Base-by-base conservation (phyloP, 768 basidiomycete genomes). In the Candolleomyces aberdarensis region DNA sequence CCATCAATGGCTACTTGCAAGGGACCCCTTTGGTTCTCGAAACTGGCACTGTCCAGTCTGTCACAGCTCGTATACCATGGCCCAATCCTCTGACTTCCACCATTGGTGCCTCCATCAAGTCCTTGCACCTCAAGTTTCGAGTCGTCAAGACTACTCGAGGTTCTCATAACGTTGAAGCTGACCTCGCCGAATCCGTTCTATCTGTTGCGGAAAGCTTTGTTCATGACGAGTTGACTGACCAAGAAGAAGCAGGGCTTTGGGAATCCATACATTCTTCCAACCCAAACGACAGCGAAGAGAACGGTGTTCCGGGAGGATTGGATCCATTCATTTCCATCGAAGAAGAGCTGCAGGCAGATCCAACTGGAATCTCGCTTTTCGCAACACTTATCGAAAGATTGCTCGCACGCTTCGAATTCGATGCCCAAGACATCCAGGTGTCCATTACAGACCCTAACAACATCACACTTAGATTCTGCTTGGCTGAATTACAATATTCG, bases 151-250 rank as follows among this genome's bases (percentile, higher is more conserved):
- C 70, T 36, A 50, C 68, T 65, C 19, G 71, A 59, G 50, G 66
- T 46, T 63, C 65, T 17, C 67, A 61, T 53, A 53, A 56, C 47
- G 44, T 69, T 17, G 66, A 66, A 53, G 62, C 71, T 43, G 82
- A 87, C 68, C 80, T 96, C 14, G 78, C 91, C 4, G 84, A 87
- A 50, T 94, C 94, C 14, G 87, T 94, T n/a, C 82, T 83, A 29
- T 88, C 87, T n/a, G 84, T 89, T 14, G 92, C 94, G 1, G 88
- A 93, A 65, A 86, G 88, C 3, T 98, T 98, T 74, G 78, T 96
- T 26, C 89, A 95, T 51, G 82, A 92, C 63, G 92, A 95, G 68
- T 77, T 97, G 54, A 81, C 86, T 22, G 77, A 83, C 7, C 78
- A 78, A 63, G 93, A 96, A 69, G 91, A 87, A 66, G 85, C 83